Percentiles rank a stretch among this genome's conserved stretches.
phyloP scores from a whole-genome alignment of 148 eudicot genomes.

The Vaccinium vitisidaea region DNA sequence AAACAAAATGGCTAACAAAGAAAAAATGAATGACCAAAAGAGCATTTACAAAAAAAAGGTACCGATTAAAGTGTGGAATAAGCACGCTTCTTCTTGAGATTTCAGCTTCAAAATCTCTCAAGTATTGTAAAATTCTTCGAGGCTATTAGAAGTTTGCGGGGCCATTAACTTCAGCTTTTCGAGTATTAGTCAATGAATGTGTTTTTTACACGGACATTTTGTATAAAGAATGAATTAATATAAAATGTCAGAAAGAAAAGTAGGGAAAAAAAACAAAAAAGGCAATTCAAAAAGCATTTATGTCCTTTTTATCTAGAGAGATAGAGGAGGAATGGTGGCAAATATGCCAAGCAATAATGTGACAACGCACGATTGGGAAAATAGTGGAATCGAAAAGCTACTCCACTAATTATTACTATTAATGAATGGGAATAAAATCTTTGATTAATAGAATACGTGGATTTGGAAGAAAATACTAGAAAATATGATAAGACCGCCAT shows the following conservation, averaged over 20 bases:
- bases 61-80: background rate
- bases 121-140: too few relatives aligned
- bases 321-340: background rate
- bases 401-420: background rate
- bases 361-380: background rate
- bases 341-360: conserved; percentile 16
- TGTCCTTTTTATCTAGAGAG: background rate
- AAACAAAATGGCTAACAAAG: background rate
- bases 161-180: too few relatives aligned
- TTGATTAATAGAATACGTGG: background rate
- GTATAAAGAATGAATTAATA: too few relatives aligned
- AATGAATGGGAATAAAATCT: conserved; percentile 10
- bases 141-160: too few relatives aligned
- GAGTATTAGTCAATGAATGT: too few relatives aligned
- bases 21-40: background rate
- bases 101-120: too few relatives aligned
- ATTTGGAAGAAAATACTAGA: background rate
- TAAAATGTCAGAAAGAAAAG: background rate
- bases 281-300: background rate
- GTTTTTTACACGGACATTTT: too few relatives aligned
- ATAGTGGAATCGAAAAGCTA: conserved; percentile 1
- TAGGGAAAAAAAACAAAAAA: background rate
- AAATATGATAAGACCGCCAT: conserved; percentile 7
- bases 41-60: background rate
- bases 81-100: too few relatives aligned